Base-by-base conservation (phyloP, 2,329 filamentous ascomycete species). In the Fusarium verrucosum region DNA sequence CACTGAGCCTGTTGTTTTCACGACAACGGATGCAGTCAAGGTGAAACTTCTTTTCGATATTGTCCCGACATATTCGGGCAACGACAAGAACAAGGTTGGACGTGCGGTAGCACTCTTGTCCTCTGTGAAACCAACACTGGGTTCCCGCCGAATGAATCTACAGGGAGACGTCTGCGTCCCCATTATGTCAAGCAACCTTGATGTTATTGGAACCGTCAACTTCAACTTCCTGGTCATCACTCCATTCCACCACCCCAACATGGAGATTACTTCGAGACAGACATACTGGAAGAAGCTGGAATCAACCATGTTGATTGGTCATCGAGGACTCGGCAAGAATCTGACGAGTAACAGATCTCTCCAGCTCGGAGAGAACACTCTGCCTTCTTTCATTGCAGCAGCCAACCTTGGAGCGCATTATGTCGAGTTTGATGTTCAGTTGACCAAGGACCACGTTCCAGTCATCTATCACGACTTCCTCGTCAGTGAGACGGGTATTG, bases 391-490 rank as follows among this genome's bases (percentile, higher is more conserved):
- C 78, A 97, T 98, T 72, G 92, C 94, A 4, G 95, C 95, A 3
- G 94, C 94, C 38, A 98, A 97, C 68, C 79, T 99, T 47, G 95
- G 95, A 10, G 95, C 87, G 4, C 85, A 89, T 53, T 90, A 89
- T 69, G 87, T 90, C 42, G 87, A 89, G 69, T 89, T 91, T 72
- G 95, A 99, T 74, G 95, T 99, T 1, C 95, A 99, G 75, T 82
- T 99, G 35, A 99, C 95, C n/a, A 99, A 99, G 74, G 95, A 99
- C 74, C 93, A 96, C 71, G 93, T 99, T 2, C 95, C 95, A 0
- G 94, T 99, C 66, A 97, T 99, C 72, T 99, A 99, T 74, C 95
- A 99, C 74, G 95, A 99, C 76, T 99, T 99, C 73, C 83, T 98
- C 14, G 95, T 99, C 75, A 97, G 93, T 74, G 95, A 99, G 78